Percentiles rank a stretch among this genome's conserved stretches.
Evolutionary conservation across 805 yeast species (phyloP).

Genomic region (Wickerhamomyces xylosicus): DNA sequence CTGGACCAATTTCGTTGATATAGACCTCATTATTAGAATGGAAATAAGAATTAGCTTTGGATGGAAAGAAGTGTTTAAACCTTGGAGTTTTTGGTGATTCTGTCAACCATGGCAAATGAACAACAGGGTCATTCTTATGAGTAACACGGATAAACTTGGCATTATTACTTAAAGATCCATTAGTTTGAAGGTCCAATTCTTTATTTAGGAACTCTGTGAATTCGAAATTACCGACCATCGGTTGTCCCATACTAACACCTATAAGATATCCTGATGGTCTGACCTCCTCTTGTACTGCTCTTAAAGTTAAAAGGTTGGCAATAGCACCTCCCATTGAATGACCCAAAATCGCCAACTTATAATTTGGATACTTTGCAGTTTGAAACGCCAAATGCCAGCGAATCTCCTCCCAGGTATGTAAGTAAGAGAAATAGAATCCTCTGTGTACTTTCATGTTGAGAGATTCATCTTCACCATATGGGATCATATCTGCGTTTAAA

Average conservation of each 20-base stretch:
- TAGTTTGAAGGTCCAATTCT: slow-evolving; percentile 2
- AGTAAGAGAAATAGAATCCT: slow-evolving; percentile 13
- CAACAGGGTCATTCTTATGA: slow-evolving; percentile 18
- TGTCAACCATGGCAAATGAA: slow-evolving; percentile 14
- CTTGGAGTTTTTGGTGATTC: too few relatives aligned
- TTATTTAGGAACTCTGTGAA: slow-evolving; percentile 10
- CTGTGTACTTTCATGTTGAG: slow-evolving; percentile 15
- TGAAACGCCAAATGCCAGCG: neutral
- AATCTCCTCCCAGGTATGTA: slow-evolving; percentile 8
- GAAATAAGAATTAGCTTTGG: slow-evolving; percentile 10
- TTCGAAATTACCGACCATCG: slow-evolving; percentile 15
- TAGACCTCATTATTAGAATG: slow-evolving; percentile 16
- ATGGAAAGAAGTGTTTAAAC: slow-evolving; percentile 2
- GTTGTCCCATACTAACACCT: slow-evolving; percentile 19
- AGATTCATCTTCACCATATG: slow-evolving; percentile 3
- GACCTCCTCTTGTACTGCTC: slow-evolving; percentile 3
- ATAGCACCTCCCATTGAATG: slow-evolving; percentile 21
- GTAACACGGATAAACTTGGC: slow-evolving; percentile 12
- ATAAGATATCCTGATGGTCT: neutral
- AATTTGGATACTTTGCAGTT: slow-evolving; percentile 2
- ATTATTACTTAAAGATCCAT: slow-evolving; percentile 1
- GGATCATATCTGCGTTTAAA: slow-evolving; percentile 16
- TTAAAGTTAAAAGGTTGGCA: slow-evolving; percentile 9
- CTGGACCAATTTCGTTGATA: slow-evolving; percentile 14
- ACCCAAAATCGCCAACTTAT: slow-evolving; percentile 13